These are phyloP conservation scores for Ascochyta rabiei DNA, from an alignment of 2,329 filamentous ascomycete genomes.

Conservation along the genomic window DNA sequence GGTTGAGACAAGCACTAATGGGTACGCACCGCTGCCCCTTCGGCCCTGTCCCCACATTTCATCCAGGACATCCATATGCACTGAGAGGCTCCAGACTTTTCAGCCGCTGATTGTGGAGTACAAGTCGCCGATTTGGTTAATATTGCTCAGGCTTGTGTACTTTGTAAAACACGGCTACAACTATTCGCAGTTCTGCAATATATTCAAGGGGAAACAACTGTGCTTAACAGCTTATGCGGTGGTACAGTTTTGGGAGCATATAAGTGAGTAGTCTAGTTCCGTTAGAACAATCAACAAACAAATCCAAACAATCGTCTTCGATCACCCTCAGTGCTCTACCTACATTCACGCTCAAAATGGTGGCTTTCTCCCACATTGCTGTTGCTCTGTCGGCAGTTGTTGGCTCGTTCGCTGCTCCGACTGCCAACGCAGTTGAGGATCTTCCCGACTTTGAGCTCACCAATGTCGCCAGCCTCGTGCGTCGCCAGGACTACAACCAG, in stretches of 20 bases:
- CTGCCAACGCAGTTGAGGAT: constrained; percentile 23
- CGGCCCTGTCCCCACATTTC: constrained; percentile 5
- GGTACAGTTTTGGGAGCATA: constrained; percentile 22
- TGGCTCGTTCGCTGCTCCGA: constrained; percentile 32
- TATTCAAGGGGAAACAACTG: not conserved
- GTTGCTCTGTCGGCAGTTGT: constrained; percentile 29
- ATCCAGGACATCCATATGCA: not conserved
- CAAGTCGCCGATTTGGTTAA: not conserved
- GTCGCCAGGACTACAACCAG: constrained; percentile 44
- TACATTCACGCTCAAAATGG: constrained; percentile 23
- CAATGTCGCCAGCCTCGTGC: constrained; percentile 17
- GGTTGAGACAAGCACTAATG: not conserved
- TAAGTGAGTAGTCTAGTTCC: constrained; percentile 20
- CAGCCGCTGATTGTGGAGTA: not conserved
- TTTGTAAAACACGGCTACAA: not conserved
- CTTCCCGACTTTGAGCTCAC: constrained; percentile 39
- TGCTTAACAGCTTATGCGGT: constrained; percentile 8
- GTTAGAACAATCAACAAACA: constrained; percentile 14
- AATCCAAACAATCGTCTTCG: not conserved
- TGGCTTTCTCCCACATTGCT: constrained; percentile 32
- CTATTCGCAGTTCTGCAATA: not conserved
- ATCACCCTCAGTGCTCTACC: not conserved
- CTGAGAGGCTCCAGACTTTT: not conserved
- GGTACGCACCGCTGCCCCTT: not conserved
- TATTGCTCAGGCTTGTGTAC: not conserved